These are phyloP conservation scores for Botrytis pseudocinerea DNA, from an alignment of 2,329 filamentous ascomycete species.

Conservation along the genomic window DNA sequence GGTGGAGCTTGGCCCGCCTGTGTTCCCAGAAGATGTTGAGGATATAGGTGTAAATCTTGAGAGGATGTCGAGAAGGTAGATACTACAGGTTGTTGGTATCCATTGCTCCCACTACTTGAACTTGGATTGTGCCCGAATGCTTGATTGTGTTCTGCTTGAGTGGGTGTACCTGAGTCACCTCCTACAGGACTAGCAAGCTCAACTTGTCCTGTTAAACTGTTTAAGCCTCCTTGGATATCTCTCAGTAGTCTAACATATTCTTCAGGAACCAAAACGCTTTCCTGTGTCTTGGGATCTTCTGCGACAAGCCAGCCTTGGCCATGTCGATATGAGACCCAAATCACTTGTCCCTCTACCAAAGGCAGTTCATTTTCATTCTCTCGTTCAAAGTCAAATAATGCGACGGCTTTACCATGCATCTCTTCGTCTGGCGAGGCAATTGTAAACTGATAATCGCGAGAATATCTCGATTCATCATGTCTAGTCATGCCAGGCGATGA, in stretches of 20 bases:
- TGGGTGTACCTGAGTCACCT: constrained; percentile 61
- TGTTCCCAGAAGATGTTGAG: constrained; percentile 62
- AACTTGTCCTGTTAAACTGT: constrained; percentile 64
- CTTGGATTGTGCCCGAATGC: constrained; percentile 51
- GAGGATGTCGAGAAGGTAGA: constrained; percentile 71
- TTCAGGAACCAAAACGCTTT: constrained; percentile 93
- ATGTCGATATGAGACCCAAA: constrained; percentile 93
- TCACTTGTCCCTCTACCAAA: constrained; percentile 90
- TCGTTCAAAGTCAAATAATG: constrained; percentile 89
- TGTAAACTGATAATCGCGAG: constrained; percentile 89
- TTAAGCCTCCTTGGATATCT: constrained; percentile 89
- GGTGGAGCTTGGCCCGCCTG: constrained; percentile 63
- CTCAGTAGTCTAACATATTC: constrained; percentile 91
- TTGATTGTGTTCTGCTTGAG: constrained; percentile 57
- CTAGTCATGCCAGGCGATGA: constrained; percentile 60
- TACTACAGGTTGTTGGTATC: constrained; percentile 67
- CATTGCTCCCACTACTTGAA: constrained; percentile 51
- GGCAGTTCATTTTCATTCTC: constrained; percentile 97
- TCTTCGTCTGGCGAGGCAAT: constrained; percentile 95
- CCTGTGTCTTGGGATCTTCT: constrained; percentile 89
- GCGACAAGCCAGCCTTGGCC: constrained; percentile 97
- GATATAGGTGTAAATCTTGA: constrained; percentile 68
- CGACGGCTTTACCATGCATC: constrained; percentile 95
- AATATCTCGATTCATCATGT: constrained; percentile 77
- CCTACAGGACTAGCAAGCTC: constrained; percentile 49